Percentiles rank a stretch among this genome's conserved stretches.
These are phyloP conservation scores for Phytopythium chamaehyphon DNA, from an alignment of 352 stramenopile genomes.

Conservation along the genomic window DNA sequence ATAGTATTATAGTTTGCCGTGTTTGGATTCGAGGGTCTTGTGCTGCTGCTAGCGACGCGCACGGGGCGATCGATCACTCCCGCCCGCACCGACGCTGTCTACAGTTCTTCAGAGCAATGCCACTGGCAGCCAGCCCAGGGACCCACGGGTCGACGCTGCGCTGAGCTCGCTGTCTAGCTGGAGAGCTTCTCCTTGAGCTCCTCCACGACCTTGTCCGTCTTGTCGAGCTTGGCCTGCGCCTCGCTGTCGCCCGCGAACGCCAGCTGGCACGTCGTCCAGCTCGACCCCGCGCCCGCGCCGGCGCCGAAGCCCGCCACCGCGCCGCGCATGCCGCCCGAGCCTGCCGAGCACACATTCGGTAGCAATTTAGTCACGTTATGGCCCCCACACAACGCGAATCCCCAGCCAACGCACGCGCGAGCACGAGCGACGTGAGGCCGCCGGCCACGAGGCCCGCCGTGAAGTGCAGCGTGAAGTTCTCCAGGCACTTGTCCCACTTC, in stretches of 20 bases:
- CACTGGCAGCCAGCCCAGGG: background rate
- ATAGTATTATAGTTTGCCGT: slow-evolving; percentile 45
- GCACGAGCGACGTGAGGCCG: slow-evolving; percentile 76
- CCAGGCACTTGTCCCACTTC: slow-evolving; percentile 89
- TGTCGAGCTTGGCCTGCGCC: slow-evolving; percentile 60
- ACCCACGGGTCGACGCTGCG: background rate
- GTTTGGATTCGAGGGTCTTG: background rate
- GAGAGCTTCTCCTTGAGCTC: slow-evolving; percentile 64
- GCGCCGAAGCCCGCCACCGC: slow-evolving; percentile 69
- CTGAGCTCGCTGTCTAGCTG: slow-evolving; percentile 15
- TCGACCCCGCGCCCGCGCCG: slow-evolving; percentile 65
- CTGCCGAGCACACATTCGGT: too few species aligned
- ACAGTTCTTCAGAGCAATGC: background rate
- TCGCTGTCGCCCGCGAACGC: slow-evolving; percentile 71
- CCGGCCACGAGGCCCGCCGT: slow-evolving; percentile 72
- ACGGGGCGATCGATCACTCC: background rate
- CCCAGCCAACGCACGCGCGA: slow-evolving; percentile 70
- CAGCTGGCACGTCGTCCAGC: slow-evolving; percentile 84
- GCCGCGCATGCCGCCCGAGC: slow-evolving; percentile 55
- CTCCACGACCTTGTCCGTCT: slow-evolving; percentile 70
- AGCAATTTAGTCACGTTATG: too few species aligned
- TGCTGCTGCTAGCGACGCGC: background rate
- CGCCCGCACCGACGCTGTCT: background rate
- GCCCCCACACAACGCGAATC: background rate
- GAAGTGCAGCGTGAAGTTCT: slow-evolving; percentile 89